phyloP scores from a whole-genome alignment of 768 basidiomycete species.

The Hortiboletus flavorubellus region DNA sequence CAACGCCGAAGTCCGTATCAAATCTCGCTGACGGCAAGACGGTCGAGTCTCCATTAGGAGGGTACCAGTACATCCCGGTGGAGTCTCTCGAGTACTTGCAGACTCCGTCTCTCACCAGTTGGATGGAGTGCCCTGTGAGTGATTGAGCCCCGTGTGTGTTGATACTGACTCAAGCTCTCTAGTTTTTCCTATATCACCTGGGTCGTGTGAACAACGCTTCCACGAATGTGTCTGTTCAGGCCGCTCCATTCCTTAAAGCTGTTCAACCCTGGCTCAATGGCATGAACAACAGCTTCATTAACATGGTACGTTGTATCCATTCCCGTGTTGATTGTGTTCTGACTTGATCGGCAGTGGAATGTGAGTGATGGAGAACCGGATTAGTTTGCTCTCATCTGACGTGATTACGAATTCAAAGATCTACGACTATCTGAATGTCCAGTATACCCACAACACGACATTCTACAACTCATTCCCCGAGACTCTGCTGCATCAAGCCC shows the following conservation, averaged over 20 bases:
- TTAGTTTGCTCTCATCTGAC: background rate
- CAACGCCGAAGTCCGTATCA: conserved; percentile 59
- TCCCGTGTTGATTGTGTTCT: conserved; percentile 4
- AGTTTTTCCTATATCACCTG: conserved; percentile 30
- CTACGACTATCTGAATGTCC: conserved; percentile 72
- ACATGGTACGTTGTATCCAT: conserved; percentile 49
- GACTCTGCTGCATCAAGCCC: conserved; percentile 66
- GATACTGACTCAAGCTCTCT: background rate
- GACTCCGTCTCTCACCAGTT: conserved; percentile 70
- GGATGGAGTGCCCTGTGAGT: conserved; percentile 57
- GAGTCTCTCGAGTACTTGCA: conserved; percentile 54
- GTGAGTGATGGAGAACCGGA: conserved; percentile 38
- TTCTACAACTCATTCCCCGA: conserved; percentile 71
- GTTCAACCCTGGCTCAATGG: conserved; percentile 68
- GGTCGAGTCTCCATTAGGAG: conserved; percentile 73
- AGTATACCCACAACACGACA: conserved; percentile 77
- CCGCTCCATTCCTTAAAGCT: conserved; percentile 61
- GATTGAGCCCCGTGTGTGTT: background rate
- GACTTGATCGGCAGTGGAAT: conserved; percentile 55
- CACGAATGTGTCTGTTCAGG: conserved; percentile 49
- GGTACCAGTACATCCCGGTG: conserved; percentile 79
- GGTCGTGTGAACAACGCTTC: conserved; percentile 38
- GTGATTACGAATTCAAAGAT: conserved; percentile 39
- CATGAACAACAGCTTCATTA: conserved; percentile 57
- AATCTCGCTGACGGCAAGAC: conserved; percentile 69